These are phyloP conservation scores for Candida coquimbonensis DNA, from an alignment of 805 yeast species.

Conservation along the genomic window DNA sequence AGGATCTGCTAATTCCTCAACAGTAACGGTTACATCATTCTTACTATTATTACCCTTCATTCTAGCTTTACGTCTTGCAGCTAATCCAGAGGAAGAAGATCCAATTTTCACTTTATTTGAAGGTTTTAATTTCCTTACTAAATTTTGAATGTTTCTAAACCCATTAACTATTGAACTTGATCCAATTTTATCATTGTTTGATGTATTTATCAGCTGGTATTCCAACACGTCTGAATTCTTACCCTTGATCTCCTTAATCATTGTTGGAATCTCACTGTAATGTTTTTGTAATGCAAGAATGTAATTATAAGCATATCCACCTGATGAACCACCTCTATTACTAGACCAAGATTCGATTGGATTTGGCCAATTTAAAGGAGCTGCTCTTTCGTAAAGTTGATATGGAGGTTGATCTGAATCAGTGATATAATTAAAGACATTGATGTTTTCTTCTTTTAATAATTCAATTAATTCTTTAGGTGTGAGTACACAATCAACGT, in stretches of 20 bases:
- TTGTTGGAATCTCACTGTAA: constrained; percentile 14
- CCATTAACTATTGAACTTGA: constrained; percentile 75
- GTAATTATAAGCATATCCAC: constrained; percentile 80
- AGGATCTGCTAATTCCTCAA: constrained; percentile 45
- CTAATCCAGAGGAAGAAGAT: constrained; percentile 12
- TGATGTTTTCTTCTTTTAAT: constrained; percentile 45
- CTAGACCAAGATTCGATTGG: constrained; percentile 59
- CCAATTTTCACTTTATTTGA: constrained; percentile 20
- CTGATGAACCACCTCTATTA: constrained; percentile 76
- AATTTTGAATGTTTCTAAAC: constrained; percentile 87
- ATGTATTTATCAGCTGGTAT: constrained; percentile 41
- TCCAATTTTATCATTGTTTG: constrained; percentile 35
- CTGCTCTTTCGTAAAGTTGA: constrained; percentile 26
- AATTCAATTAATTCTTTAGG: constrained; percentile 80
- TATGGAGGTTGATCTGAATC: constrained; percentile 9
- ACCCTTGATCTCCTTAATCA: constrained; percentile 44
- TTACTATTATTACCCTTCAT: not conserved
- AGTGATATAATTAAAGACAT: constrained; percentile 26
- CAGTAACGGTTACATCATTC: not conserved
- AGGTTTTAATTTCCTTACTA: constrained; percentile 65
- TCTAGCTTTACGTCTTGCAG: constrained; percentile 20
- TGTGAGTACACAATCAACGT: constrained; percentile 92
- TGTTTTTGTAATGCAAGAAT: constrained; percentile 33
- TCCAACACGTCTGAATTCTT: constrained; percentile 70
- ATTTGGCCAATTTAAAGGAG: constrained; percentile 61